phyloP scores from a whole-genome alignment of 75 land plant species.

The Pinus albicaulis region DNA sequence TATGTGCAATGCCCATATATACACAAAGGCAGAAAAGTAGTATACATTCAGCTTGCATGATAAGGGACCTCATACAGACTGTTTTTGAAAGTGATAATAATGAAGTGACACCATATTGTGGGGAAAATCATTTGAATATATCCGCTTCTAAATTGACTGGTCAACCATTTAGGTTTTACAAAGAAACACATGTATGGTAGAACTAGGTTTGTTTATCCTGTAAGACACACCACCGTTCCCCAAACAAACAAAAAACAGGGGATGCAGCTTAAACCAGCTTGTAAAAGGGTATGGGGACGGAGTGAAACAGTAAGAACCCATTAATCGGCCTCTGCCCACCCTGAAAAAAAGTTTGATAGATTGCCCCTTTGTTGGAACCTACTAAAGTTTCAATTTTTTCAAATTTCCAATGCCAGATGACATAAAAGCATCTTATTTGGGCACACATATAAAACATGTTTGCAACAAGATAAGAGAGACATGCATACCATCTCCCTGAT shows the following conservation, averaged over 20 bases:
- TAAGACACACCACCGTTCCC: too few species aligned
- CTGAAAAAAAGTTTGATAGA: too few species aligned
- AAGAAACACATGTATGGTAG: not conserved
- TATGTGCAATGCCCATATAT: not conserved
- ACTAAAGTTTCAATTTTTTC: not conserved
- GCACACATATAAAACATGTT: not conserved
- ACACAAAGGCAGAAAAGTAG: not conserved
- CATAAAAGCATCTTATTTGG: not conserved
- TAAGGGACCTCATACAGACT: not conserved
- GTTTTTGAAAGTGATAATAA: not conserved
- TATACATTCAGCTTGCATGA: not conserved
- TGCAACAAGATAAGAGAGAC: conserved; percentile 1
- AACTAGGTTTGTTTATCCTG: not conserved
- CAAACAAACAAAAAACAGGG: too few species aligned
- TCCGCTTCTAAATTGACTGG: not conserved
- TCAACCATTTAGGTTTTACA: not conserved
- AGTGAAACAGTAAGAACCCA: too few species aligned
- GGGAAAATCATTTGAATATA: not conserved
- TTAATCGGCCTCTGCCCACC: too few species aligned
- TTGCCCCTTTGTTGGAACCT: not conserved
- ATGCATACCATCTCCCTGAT: conserved; percentile 72
- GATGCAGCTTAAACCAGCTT: too few species aligned
- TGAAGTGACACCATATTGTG: not conserved
- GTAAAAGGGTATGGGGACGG: too few species aligned
- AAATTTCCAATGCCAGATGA: not conserved